Percentiles rank a stretch among this genome's conserved stretches.
These are phyloP conservation scores for Coniochaeta sp. DNA, from an alignment of 2,329 filamentous ascomycete genomes.

Conservation along the genomic window DNA sequence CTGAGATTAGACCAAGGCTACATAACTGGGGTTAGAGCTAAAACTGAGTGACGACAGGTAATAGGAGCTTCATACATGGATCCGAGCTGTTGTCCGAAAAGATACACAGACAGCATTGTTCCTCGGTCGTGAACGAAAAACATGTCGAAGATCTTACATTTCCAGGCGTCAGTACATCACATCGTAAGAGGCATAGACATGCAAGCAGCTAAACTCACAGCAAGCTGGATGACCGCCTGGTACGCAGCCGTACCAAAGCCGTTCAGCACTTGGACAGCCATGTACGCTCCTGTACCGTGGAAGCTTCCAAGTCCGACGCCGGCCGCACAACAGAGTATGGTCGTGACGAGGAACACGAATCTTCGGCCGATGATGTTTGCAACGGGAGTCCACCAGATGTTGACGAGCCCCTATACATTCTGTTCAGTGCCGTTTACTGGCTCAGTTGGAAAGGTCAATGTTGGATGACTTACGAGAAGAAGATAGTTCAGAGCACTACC, in stretches of 20 bases:
- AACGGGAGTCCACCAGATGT: constrained; percentile 26
- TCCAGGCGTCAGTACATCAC: not conserved
- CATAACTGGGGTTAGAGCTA: not conserved
- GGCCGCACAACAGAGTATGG: constrained; percentile 19
- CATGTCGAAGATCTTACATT: constrained; percentile 23
- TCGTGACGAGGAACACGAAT: constrained; percentile 25
- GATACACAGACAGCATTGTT: constrained; percentile 25
- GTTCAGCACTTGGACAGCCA: constrained; percentile 19
- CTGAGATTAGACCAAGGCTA: constrained; percentile 24
- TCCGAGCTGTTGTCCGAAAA: constrained; percentile 30
- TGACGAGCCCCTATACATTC: constrained; percentile 22
- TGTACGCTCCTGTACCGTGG: constrained; percentile 21
- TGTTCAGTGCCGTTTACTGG: not conserved
- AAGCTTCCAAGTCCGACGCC: constrained; percentile 23
- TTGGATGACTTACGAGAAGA: constrained; percentile 14
- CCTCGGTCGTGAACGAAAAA: constrained; percentile 30
- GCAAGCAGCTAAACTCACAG: constrained; percentile 6
- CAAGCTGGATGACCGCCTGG: constrained; percentile 28
- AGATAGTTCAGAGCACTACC: constrained; percentile 31
- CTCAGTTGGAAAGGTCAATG: not conserved
- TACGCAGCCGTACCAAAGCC: constrained; percentile 27
- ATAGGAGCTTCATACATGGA: constrained; percentile 15
- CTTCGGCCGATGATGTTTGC: constrained; percentile 24
- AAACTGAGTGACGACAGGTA: not conserved
- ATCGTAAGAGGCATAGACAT: not conserved